phyloP scores from a whole-genome alignment of 495 filamentous ascomycete genomes.

The Talaromyces liani region DNA sequence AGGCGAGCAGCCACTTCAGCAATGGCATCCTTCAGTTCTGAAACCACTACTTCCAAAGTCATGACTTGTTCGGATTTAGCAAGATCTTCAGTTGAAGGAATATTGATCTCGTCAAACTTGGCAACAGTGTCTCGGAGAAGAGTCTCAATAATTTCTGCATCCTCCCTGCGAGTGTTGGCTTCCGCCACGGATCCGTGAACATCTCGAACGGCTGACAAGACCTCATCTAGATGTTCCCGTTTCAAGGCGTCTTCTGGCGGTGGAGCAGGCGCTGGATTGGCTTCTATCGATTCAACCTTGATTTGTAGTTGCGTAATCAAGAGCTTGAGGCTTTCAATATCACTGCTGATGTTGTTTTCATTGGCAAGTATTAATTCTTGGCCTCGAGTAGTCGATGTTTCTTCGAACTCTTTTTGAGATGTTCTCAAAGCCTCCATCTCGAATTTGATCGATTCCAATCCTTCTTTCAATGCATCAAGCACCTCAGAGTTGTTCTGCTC shows the following conservation, averaged over 20 bases:
- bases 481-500: constrained; percentile 82
- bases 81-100: constrained; percentile 50
- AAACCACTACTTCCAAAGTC: constrained; percentile 58
- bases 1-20: constrained; percentile 48
- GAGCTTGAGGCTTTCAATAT: constrained; percentile 75
- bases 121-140: constrained; percentile 78
- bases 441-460: constrained; percentile 59
- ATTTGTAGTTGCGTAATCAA: constrained; percentile 73
- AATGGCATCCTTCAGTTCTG: constrained; percentile 64
- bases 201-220: constrained; percentile 50
- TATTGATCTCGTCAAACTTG: constrained; percentile 67
- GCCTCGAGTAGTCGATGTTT: constrained; percentile 31
- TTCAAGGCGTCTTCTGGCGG: constrained; percentile 34
- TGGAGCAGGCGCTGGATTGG: constrained; percentile 43
- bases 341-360: constrained; percentile 46
- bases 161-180: constrained; percentile 56
- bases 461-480: constrained; percentile 74
- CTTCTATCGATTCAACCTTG: constrained; percentile 77
- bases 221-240: constrained; percentile 53
- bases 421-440: constrained; percentile 74
- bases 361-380: constrained; percentile 52
- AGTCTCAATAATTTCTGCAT: constrained; percentile 82
- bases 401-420: constrained; percentile 30
- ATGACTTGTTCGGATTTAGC: constrained; percentile 73
- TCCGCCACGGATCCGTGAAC: constrained; percentile 49